phyloP scores from a whole-genome alignment of 768 basidiomycete species.

The Tulasnella sp. region DNA sequence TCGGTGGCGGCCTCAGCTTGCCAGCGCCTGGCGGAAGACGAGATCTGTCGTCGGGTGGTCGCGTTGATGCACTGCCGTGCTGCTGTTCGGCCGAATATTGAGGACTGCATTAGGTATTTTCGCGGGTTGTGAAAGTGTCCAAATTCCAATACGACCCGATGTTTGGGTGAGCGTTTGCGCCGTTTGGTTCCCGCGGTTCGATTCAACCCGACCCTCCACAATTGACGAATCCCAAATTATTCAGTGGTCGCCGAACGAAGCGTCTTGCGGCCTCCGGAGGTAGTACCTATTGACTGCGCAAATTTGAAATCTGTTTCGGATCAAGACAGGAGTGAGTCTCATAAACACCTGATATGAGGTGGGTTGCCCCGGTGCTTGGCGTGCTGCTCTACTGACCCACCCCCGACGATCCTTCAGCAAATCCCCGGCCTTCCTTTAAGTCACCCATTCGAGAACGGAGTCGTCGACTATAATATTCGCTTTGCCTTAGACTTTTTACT shows the following conservation, averaged over 20 bases:
- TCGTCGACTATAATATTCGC: background rate
- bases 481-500: background rate
- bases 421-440: background rate
- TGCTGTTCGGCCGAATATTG: background rate
- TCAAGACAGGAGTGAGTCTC: background rate
- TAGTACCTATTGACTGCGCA: background rate
- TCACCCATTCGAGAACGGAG: background rate
- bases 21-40: background rate
- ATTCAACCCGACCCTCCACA: no score
- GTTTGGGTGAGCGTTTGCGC: background rate
- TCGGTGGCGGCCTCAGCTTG: background rate
- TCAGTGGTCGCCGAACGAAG: background rate
- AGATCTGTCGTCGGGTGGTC: background rate
- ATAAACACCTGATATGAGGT: background rate
- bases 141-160: conserved; percentile 15
- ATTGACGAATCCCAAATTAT: conserved; percentile 11
- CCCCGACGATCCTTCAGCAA: background rate
- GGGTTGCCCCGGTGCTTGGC: background rate
- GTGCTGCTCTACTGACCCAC: background rate
- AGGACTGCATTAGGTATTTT: background rate
- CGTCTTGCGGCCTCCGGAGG: background rate
- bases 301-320: background rate
- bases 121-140: background rate
- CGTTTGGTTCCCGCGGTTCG: background rate
- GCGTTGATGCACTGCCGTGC: background rate